A percentile compares a stretch with the other conserved stretches of the same genome.
Conservation (phyloP, 148 eudicot genomes). For the Arctostaphylos glauca region DNA sequence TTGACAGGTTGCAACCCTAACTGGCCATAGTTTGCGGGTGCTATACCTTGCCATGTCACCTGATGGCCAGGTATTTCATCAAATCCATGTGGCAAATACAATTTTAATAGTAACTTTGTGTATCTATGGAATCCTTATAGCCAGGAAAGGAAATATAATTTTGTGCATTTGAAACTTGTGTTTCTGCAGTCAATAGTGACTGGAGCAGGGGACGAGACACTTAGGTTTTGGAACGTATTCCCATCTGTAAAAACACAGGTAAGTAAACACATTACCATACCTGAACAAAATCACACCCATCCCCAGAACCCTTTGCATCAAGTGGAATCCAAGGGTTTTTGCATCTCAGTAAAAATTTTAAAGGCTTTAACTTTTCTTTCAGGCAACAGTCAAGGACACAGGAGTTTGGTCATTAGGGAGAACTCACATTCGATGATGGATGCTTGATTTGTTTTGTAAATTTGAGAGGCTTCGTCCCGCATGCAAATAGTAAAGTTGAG, state of each 20-base stretch:
- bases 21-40: constrained; percentile 92
- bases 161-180: constrained; percentile 8
- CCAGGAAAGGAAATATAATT: neutral
- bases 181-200: constrained; percentile 88
- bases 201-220: constrained; percentile 96
- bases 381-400: constrained; percentile 79
- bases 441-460: neutral
- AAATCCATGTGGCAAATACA: neutral
- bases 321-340: neutral
- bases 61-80: constrained; percentile 83
- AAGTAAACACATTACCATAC: constrained; percentile 20
- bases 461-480: no score
- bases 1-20: constrained; percentile 82
- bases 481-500: no score
- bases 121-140: neutral
- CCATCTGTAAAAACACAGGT: constrained; percentile 86
- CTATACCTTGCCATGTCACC: constrained; percentile 93
- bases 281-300: neutral
- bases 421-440: constrained; percentile 68
- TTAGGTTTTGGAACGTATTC: constrained; percentile 93
- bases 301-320: neutral
- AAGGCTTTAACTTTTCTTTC: constrained; percentile 24
- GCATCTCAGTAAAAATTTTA: neutral
- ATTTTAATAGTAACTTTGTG: neutral
- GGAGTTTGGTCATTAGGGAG: constrained; percentile 89